A percentile compares a stretch with the other conserved stretches of the same genome.
Conservation (phyloP, 768 basidiomycete genomes). For the Aureoboletus auriporus region DNA sequence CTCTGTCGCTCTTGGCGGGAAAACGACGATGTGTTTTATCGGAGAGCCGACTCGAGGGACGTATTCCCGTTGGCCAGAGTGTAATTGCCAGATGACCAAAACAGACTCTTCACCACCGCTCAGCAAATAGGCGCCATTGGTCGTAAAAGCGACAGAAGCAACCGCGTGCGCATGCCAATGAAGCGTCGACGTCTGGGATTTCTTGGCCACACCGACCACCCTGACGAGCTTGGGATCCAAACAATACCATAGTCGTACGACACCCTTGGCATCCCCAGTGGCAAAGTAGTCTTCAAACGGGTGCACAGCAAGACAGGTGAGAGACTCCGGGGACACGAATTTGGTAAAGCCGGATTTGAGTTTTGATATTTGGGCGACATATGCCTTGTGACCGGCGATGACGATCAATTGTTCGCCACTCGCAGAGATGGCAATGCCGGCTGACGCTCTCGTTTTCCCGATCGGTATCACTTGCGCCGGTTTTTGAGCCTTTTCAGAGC, state of each 20-base stretch:
- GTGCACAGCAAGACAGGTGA: constrained; percentile 86
- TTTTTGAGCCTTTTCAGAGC: constrained; percentile 39
- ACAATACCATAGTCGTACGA: constrained; percentile 91
- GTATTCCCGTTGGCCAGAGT: constrained; percentile 85
- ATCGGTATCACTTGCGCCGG: constrained; percentile 51
- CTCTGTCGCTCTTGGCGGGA: constrained; percentile 46
- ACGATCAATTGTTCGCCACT: constrained; percentile 78
- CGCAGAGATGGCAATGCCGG: constrained; percentile 67
- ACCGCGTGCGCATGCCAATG: constrained; percentile 99
- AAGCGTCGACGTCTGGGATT: constrained; percentile 76
- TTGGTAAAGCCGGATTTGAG: constrained; percentile 70
- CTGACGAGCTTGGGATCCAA: constrained; percentile 56
- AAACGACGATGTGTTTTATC: constrained; percentile 66
- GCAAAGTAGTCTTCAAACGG: constrained; percentile 92
- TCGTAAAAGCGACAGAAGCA: constrained; percentile 78
- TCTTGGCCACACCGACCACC: constrained; percentile 65
- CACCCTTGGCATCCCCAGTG: constrained; percentile 84
- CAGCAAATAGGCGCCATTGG: constrained; percentile 88
- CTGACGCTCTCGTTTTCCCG: constrained; percentile 63
- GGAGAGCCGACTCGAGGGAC: constrained; percentile 89
- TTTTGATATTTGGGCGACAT: constrained; percentile 59
- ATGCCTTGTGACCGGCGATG: constrained; percentile 71
- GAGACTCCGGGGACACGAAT: constrained; percentile 71
- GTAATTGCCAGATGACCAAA: constrained; percentile 95
- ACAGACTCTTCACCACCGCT: constrained; percentile 96